phyloP scores from a whole-genome alignment of 805 yeast species.

The Ogataea methanolica region DNA sequence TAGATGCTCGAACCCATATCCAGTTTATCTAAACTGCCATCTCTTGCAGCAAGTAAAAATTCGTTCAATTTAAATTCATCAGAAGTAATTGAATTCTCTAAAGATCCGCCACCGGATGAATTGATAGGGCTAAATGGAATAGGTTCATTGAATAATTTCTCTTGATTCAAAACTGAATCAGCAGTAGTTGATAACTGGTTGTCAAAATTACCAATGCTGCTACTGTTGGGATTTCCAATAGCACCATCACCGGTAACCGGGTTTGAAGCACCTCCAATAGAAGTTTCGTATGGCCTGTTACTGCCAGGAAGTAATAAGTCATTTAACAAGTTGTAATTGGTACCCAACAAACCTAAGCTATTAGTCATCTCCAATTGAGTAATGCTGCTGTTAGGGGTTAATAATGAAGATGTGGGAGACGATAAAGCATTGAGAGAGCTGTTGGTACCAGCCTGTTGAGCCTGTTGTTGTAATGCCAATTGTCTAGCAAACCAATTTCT shows the following conservation, averaged over 20 bases:
- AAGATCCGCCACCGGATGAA: conserved; percentile 12
- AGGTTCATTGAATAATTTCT: conserved; percentile 20
- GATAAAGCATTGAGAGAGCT: not conserved
- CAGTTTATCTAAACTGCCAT: conserved; percentile 49
- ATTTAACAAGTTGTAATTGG: conserved; percentile 17
- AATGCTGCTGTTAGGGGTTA: not conserved
- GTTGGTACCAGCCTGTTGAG: conserved; percentile 2
- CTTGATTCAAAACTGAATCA: conserved; percentile 13
- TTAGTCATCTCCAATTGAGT: conserved; percentile 16
- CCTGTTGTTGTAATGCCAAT: conserved; percentile 25
- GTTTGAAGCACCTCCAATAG: not conserved
- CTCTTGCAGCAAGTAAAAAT: conserved; percentile 50
- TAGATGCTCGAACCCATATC: conserved; percentile 40
- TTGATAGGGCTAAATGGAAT: conserved; percentile 24
- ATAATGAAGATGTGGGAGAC: conserved; percentile 4
- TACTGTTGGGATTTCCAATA: not conserved
- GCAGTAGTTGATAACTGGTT: not conserved
- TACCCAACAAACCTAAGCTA: conserved; percentile 22
- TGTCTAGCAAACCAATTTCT: conserved; percentile 33
- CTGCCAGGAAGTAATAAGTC: conserved; percentile 15
- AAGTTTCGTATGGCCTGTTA: not conserved
- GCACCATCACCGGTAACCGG: too few species aligned
- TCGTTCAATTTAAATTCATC: conserved; percentile 42
- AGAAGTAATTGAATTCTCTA: conserved; percentile 12
- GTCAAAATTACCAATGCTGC: not conserved